phyloP scores from a whole-genome alignment of 2,329 filamentous ascomycete genomes.

The Ilyonectria mors-panacis region DNA sequence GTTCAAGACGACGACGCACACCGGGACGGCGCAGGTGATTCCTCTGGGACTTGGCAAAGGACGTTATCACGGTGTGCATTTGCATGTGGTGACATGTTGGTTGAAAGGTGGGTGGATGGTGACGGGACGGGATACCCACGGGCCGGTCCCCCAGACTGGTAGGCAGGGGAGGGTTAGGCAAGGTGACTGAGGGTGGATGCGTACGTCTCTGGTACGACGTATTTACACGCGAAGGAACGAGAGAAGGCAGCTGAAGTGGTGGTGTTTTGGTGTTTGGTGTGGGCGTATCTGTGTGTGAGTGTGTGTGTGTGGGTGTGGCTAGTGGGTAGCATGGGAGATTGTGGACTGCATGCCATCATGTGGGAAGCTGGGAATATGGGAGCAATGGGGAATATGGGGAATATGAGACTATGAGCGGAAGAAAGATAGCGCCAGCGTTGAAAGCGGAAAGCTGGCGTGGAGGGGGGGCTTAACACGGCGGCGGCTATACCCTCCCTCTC shows the following conservation, averaged over 20 bases:
- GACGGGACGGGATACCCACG: slow-evolving; percentile 24
- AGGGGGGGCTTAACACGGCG: not conserved
- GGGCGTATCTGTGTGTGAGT: not conserved
- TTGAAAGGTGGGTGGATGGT: slow-evolving; percentile 1
- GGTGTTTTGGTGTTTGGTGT: not conserved
- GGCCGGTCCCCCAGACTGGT: slow-evolving; percentile 12
- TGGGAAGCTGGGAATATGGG: not conserved
- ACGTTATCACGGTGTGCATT: not conserved
- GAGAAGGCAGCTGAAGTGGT: not conserved
- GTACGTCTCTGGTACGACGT: slow-evolving; percentile 16
- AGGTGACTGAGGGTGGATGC: slow-evolving; percentile 18
- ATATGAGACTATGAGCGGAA: too few relatives aligned
- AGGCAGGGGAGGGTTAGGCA: not conserved
- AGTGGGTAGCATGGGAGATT: too few relatives aligned
- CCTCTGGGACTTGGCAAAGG: not conserved
- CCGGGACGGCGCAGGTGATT: not conserved
- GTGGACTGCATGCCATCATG: not conserved
- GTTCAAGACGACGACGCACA: not conserved
- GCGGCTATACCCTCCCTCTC: slow-evolving; percentile 6
- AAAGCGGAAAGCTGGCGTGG: not conserved
- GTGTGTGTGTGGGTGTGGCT: slow-evolving; percentile 2
- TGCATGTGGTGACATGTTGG: slow-evolving; percentile 9
- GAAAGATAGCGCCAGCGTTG: not conserved
- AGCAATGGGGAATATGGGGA: too few relatives aligned
- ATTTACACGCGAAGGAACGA: not conserved